Evolutionary conservation across 495 filamentous ascomycete genomes (phyloP).

Genomic region (Xylaria longipes): DNA sequence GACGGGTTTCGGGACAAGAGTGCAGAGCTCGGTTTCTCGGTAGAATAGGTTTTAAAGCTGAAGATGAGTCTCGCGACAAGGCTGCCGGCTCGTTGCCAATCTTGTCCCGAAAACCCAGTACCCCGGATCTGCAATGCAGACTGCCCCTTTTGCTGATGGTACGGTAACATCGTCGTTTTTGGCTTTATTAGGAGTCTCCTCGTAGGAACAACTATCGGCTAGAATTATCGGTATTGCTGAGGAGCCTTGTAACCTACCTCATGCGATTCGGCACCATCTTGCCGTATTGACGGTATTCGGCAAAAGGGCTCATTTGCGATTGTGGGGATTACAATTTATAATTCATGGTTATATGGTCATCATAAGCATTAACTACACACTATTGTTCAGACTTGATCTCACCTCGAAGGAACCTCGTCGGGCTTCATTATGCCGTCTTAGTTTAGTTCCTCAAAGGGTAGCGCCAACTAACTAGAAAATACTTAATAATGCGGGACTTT

Average conservation of each 20-base stretch:
- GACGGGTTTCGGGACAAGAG: neutral
- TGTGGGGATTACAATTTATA: neutral
- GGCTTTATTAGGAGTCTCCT: neutral
- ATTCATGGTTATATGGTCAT: neutral
- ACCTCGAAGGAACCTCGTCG: neutral
- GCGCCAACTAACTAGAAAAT: neutral
- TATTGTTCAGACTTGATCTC: neutral
- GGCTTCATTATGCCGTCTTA: neutral
- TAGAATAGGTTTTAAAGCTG: neutral
- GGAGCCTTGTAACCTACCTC: neutral
- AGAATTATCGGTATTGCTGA: neutral
- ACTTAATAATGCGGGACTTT: neutral
- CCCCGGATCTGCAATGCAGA: constrained; percentile 11
- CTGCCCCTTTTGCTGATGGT: neutral
- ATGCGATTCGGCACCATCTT: neutral
- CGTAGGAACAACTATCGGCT: neutral
- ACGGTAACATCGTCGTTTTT: constrained; percentile 14
- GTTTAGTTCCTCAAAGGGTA: neutral
- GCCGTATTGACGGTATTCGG: constrained; percentile 3
- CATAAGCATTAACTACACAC: neutral
- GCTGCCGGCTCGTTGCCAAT: neutral
- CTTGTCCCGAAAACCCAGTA: neutral
- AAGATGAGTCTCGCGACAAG: neutral
- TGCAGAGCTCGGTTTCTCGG: neutral
- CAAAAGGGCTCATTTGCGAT: neutral